phyloP scores from a whole-genome alignment of 1,139 yeast genomes.

The Debaryomycetaceae sp. region DNA sequence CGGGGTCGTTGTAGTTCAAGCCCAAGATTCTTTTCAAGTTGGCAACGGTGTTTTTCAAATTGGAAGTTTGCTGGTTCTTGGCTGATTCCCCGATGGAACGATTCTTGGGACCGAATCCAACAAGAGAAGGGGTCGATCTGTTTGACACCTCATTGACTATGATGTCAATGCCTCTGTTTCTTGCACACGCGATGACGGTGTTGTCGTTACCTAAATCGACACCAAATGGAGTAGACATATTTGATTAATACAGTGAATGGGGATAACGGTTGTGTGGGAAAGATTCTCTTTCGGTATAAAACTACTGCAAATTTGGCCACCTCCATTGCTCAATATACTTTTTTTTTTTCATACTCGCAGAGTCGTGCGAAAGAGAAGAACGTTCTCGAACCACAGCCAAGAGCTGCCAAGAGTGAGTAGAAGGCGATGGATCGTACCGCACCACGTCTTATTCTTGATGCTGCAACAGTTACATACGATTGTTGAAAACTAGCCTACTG shows the following conservation, averaged over 20 bases:
- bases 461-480: too few species aligned
- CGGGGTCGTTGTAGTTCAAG: slow-evolving; percentile 70
- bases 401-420: too few species aligned
- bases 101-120: slow-evolving; percentile 86
- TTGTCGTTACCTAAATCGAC: slow-evolving; percentile 95
- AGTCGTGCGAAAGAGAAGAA: slow-evolving; percentile 11
- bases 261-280: slow-evolving; percentile 2
- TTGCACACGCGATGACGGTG: slow-evolving; percentile 95
- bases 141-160: slow-evolving; percentile 98
- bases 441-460: too few species aligned
- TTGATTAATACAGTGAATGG: too few species aligned
- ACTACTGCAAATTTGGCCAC: not conserved
- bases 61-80: slow-evolving; percentile 93
- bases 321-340: not conserved
- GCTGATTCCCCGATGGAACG: slow-evolving; percentile 95
- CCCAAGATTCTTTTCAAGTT: slow-evolving; percentile 91
- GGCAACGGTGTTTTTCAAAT: slow-evolving; percentile 93
- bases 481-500: too few species aligned
- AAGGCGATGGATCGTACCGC: too few species aligned
- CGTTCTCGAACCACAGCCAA: slow-evolving; percentile 11
- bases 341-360: slow-evolving; percentile 5
- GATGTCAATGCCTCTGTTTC: slow-evolving; percentile 97
- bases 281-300: not conserved
- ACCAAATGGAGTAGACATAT: slow-evolving; percentile 82
- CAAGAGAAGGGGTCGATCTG: slow-evolving; percentile 92